Evolutionary conservation across 169 alveolate genomes (phyloP).

Genomic region (Plasmodium malariae): DNA sequence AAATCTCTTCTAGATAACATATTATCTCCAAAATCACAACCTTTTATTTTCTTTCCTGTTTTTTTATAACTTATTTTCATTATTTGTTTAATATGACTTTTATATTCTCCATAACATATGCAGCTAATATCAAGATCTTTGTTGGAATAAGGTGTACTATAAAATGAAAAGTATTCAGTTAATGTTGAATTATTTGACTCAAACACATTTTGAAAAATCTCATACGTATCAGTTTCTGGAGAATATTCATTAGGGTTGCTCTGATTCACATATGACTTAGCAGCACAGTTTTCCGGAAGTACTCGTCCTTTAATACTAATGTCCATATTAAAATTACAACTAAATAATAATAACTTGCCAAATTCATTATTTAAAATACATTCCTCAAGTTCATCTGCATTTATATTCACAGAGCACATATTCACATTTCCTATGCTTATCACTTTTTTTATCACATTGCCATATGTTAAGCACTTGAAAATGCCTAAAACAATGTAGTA

Average conservation of each 20-base stretch:
- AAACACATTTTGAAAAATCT: slow-evolving; percentile 26
- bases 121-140: slow-evolving; percentile 51
- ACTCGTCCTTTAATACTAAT: neutral
- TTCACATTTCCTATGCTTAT: slow-evolving; percentile 18
- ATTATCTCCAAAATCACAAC: slow-evolving; percentile 72
- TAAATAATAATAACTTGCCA: slow-evolving; percentile 45
- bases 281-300: slow-evolving; percentile 20
- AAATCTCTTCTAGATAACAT: slow-evolving; percentile 12
- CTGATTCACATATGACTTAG: slow-evolving; percentile 27
- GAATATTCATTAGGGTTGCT: slow-evolving; percentile 41
- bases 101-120: slow-evolving; percentile 13
- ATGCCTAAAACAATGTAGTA: neutral
- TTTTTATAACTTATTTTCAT: slow-evolving; percentile 47
- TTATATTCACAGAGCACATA: slow-evolving; percentile 5
- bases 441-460: slow-evolving; percentile 12
- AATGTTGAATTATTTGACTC: slow-evolving; percentile 18
- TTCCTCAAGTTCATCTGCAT: slow-evolving; percentile 28
- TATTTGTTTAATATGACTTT: slow-evolving; percentile 21
- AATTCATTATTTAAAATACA: slow-evolving; percentile 49
- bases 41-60: slow-evolving; percentile 51
- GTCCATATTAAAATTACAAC: neutral
- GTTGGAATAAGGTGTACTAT: slow-evolving; percentile 41
- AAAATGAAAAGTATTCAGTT: neutral
- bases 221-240: slow-evolving; percentile 48
- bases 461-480: neutral